These are phyloP conservation scores for Trifolium fragiferum DNA, from an alignment of 306 rosid species.

Conservation along the genomic window DNA sequence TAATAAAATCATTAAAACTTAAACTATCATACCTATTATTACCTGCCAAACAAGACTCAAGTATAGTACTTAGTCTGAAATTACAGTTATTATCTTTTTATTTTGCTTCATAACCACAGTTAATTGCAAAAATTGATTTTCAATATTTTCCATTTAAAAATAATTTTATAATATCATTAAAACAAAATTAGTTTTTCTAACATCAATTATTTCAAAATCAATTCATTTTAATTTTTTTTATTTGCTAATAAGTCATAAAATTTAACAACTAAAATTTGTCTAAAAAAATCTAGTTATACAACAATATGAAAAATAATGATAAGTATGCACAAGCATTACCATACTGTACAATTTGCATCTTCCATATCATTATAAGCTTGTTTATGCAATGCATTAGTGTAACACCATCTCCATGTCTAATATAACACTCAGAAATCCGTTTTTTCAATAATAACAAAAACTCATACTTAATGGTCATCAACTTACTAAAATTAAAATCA, in stretches of 20 bases:
- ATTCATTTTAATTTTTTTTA: not conserved
- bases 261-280: not conserved
- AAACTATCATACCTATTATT: no score
- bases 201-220: not conserved
- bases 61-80: not conserved
- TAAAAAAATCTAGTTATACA: not conserved
- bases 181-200: not conserved
- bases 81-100: not conserved
- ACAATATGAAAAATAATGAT: not conserved
- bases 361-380: not conserved
- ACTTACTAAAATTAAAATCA: not conserved
- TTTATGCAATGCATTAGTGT: slow-evolving; percentile 10
- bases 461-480: slow-evolving; percentile 16
- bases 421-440: slow-evolving; percentile 6
- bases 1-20: no score
- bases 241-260: not conserved
- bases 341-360: not conserved
- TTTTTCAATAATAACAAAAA: slow-evolving; percentile 8
- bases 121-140: not conserved
- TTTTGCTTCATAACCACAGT: not conserved
- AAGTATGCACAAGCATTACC: not conserved
- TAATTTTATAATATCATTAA: no score
- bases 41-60: not conserved
- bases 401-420: slow-evolving; percentile 1
- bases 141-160: no score